Evolutionary conservation across 805 yeast species (phyloP).

Genomic region (Ogataea parapolymorpha): DNA sequence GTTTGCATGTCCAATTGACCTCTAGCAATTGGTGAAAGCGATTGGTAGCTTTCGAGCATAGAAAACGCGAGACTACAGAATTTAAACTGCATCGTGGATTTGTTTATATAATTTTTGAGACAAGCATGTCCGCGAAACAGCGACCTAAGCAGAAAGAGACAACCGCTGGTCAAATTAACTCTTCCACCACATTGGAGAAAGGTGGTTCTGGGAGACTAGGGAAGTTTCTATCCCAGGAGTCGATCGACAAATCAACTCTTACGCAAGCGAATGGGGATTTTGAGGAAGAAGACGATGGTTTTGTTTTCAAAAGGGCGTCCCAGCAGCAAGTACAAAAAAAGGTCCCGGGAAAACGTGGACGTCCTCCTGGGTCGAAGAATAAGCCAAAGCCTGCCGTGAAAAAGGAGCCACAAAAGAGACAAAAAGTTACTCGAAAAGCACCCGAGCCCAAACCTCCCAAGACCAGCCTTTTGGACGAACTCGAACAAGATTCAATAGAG

Average conservation of each 20-base stretch:
- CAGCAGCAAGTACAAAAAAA: constrained; percentile 9
- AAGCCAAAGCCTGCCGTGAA: neutral
- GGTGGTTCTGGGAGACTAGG: constrained; percentile 12
- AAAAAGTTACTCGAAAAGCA: constrained; percentile 1
- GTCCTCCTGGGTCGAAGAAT: constrained; percentile 8
- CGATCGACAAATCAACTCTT: constrained; percentile 5
- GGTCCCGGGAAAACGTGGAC: constrained; percentile 2
- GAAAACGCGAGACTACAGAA: constrained; percentile 4
- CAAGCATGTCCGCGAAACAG: constrained; percentile 11
- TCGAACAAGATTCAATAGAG: constrained; percentile 3
- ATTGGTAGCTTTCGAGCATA: constrained; percentile 4
- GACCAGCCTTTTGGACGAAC: constrained; percentile 10
- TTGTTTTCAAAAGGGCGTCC: constrained; percentile 20
- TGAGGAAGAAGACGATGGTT: constrained; percentile 22
- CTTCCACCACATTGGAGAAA: constrained; percentile 14
- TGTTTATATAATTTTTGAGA: constrained; percentile 11
- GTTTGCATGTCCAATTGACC: constrained; percentile 1
- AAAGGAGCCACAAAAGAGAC: constrained; percentile 1
- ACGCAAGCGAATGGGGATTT: constrained; percentile 10
- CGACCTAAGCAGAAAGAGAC: constrained; percentile 9
- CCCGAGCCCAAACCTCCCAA: neutral
- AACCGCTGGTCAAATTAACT: constrained; percentile 13
- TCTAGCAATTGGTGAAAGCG: neutral
- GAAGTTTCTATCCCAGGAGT: constrained; percentile 13
- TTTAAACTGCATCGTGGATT: constrained; percentile 5